These are phyloP conservation scores for Blastomyces gilchristii DNA, from an alignment of 2,329 filamentous ascomycete species.

Conservation along the genomic window DNA sequence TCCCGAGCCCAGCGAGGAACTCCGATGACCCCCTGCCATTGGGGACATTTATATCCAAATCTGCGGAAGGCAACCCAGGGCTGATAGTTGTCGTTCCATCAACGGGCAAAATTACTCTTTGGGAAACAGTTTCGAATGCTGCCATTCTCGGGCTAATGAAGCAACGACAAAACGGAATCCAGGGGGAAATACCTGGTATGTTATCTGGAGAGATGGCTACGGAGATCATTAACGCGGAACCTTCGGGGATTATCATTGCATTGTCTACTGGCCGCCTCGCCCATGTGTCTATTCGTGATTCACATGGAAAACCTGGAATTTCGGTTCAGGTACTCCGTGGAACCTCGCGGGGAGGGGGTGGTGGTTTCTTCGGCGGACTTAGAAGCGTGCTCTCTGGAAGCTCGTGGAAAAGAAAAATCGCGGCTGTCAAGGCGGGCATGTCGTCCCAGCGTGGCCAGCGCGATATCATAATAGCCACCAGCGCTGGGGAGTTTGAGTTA, in stretches of 20 bases:
- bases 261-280: slow-evolving; percentile 79
- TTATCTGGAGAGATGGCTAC: slow-evolving; percentile 67
- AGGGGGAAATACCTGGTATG: slow-evolving; percentile 62
- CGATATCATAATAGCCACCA: slow-evolving; percentile 69
- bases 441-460: slow-evolving; percentile 69
- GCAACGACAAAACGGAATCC: slow-evolving; percentile 69
- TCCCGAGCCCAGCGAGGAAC: slow-evolving; percentile 62
- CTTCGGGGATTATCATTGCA: slow-evolving; percentile 72
- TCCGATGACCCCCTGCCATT: slow-evolving; percentile 64
- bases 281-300: slow-evolving; percentile 75
- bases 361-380: slow-evolving; percentile 71
- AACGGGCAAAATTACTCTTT: slow-evolving; percentile 79
- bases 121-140: slow-evolving; percentile 88
- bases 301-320: slow-evolving; percentile 74
- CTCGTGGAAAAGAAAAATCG: slow-evolving; percentile 64
- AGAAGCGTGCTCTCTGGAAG: slow-evolving; percentile 63
- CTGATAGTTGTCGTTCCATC: slow-evolving; percentile 76
- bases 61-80: slow-evolving; percentile 70
- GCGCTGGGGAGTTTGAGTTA: slow-evolving; percentile 64
- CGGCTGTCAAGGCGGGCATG: slow-evolving; percentile 64
- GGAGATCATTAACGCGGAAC: slow-evolving; percentile 73
- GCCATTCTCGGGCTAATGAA: slow-evolving; percentile 74
- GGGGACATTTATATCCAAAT: slow-evolving; percentile 70
- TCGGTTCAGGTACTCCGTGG: slow-evolving; percentile 64
- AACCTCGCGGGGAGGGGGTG: slow-evolving; percentile 43